Conservation (phyloP, 108 stramenopile genomes). For the Pseudonitzschia pungens region DNA sequence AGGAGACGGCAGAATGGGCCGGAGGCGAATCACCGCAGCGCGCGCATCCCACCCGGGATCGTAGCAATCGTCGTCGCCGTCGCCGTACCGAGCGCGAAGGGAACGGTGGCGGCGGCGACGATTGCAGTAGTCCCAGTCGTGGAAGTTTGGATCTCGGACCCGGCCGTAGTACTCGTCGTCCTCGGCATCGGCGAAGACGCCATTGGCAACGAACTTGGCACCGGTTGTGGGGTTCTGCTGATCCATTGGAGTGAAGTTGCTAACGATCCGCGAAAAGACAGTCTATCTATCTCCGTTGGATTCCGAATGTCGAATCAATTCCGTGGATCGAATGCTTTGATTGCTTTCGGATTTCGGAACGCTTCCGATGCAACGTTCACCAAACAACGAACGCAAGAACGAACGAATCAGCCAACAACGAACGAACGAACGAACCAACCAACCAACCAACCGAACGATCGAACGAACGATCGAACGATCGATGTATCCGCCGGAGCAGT, state of each 20-base stretch:
- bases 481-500: too few species aligned
- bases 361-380: neutral
- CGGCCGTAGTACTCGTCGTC: constrained; percentile 1
- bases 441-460: too few species aligned
- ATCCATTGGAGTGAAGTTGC: too few species aligned
- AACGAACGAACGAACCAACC: neutral
- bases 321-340: neutral
- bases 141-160: constrained; percentile 8
- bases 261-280: too few species aligned
- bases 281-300: too few species aligned
- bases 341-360: neutral
- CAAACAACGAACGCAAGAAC: neutral
- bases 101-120: neutral
- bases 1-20: constrained; percentile 24
- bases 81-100: neutral
- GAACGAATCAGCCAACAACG: neutral
- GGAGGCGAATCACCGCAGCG: constrained; percentile 8
- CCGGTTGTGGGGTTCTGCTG: too few species aligned
- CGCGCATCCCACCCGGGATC: neutral
- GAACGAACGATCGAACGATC: too few species aligned
- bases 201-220: too few species aligned
- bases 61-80: neutral
- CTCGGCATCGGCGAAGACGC: neutral
- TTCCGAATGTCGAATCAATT: too few species aligned
- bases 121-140: neutral